Conservation (phyloP, 2,329 filamentous ascomycete genomes). For the Niveomyces coronatus region DNA sequence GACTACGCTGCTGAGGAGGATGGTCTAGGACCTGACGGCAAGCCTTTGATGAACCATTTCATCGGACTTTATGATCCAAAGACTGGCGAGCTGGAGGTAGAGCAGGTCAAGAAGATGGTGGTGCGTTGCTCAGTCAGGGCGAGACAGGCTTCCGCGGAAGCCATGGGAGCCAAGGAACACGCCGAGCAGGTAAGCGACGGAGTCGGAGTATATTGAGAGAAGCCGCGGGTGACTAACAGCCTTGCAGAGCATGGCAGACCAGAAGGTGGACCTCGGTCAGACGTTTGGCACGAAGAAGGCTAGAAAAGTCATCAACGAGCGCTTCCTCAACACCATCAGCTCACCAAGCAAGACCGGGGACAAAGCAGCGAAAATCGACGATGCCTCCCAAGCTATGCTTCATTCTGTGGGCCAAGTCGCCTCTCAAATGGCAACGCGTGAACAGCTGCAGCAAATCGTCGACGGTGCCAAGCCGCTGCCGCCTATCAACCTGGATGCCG, state of each 20-base stretch:
- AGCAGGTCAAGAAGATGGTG: constrained; percentile 55
- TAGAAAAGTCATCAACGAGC: constrained; percentile 62
- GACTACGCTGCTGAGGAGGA: constrained; percentile 50
- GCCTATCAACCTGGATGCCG: constrained; percentile 54
- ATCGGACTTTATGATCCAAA: constrained; percentile 53
- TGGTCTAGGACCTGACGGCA: constrained; percentile 17
- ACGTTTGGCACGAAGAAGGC: constrained; percentile 82
- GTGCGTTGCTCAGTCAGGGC: constrained; percentile 47
- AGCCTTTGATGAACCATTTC: constrained; percentile 47
- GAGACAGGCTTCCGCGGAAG: constrained; percentile 39
- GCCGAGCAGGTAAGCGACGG: constrained; percentile 18
- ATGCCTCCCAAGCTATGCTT: constrained; percentile 50
- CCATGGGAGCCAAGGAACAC: constrained; percentile 27
- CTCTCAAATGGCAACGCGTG: constrained; percentile 54
- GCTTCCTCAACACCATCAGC: constrained; percentile 61
- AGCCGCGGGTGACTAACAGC: no score
- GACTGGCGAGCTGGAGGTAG: constrained; percentile 47
- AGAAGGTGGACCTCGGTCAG: constrained; percentile 59
- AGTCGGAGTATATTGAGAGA: constrained; percentile 17
- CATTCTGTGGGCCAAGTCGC: constrained; percentile 51
- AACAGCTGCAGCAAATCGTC: constrained; percentile 53
- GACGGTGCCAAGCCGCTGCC: constrained; percentile 66
- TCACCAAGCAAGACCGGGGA: constrained; percentile 26
- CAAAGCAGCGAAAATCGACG: constrained; percentile 40
- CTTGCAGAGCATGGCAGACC: constrained; percentile 51